A percentile compares a stretch with the other conserved stretches of the same genome.
Evolutionary conservation across 352 stramenopile genomes (phyloP).

Genomic region (Phytopythium aichiense): DNA sequence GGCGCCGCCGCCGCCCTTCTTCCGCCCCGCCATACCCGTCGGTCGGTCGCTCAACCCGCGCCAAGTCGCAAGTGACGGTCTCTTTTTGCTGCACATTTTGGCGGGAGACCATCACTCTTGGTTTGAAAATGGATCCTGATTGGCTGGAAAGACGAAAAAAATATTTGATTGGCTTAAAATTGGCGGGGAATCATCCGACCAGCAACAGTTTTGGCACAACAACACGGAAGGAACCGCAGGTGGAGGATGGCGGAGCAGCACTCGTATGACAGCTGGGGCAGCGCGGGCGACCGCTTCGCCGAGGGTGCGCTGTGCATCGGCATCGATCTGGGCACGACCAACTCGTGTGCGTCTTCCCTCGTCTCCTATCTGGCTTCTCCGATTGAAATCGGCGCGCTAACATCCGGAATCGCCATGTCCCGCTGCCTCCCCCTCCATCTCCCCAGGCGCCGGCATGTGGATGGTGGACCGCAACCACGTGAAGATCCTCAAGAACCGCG

Average conservation of each 20-base stretch:
- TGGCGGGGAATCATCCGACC: background rate
- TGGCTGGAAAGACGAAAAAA: background rate
- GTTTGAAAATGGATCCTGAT: background rate
- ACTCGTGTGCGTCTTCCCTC: conserved; percentile 88
- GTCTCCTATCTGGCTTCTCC: background rate
- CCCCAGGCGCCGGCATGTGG: conserved; percentile 72
- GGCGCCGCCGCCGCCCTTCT: conserved; percentile 1
- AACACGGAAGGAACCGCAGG: conserved; percentile 12
- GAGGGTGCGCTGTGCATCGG: conserved; percentile 90
- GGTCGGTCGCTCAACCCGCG: too few relatives aligned
- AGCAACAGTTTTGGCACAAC: background rate
- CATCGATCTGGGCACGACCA: conserved; percentile 99
- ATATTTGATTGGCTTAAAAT: background rate
- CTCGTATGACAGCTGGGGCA: conserved; percentile 79
- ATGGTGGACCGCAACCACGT: conserved; percentile 73
- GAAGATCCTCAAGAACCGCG: conserved; percentile 80
- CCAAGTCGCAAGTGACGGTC: background rate
- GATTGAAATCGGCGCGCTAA: background rate
- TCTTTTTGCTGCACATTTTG: background rate
- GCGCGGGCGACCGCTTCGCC: conserved; percentile 56
- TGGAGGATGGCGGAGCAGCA: conserved; percentile 7
- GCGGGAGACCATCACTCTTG: conserved; percentile 10
- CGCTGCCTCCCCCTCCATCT: background rate
- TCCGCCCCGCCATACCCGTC: background rate
- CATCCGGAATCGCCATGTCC: background rate